phyloP scores from a whole-genome alignment of 495 filamentous ascomycete genomes.

The Penicillium malachiteum region DNA sequence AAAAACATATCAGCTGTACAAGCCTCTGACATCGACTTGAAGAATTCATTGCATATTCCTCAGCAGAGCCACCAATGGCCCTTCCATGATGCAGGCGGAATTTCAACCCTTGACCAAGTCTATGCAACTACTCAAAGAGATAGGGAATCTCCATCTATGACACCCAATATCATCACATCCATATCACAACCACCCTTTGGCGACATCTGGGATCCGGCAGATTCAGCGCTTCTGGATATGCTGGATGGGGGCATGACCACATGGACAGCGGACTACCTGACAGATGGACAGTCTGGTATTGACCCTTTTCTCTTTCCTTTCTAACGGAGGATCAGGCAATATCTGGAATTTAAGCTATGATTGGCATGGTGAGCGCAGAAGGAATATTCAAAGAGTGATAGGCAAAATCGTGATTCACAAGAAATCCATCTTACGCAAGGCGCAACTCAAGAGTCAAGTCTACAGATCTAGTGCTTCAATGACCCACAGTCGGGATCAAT shows the following conservation, averaged over 20 bases:
- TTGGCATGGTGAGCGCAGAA: not conserved
- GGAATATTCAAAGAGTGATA: not conserved
- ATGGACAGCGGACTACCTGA: conserved; percentile 23
- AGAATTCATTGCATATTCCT: too few species aligned
- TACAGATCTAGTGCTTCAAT: too few species aligned
- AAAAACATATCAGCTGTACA: too few species aligned
- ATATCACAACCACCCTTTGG: not conserved
- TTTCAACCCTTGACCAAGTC: not conserved
- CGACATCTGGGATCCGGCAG: conserved; percentile 14
- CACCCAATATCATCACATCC: not conserved
- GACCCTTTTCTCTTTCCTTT: conserved; percentile 23
- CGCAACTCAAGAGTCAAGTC: too few species aligned
- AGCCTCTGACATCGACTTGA: too few species aligned
- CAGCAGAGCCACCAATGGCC: too few species aligned
- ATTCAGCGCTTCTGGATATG: conserved; percentile 19
- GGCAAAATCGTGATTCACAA: too few species aligned
- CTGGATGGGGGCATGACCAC: conserved; percentile 14
- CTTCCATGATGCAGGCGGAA: not conserved
- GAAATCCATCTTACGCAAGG: too few species aligned
- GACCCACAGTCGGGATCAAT: too few species aligned
- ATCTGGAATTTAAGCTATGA: not conserved
- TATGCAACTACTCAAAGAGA: not conserved
- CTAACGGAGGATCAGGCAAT: not conserved
- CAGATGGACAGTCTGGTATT: conserved; percentile 20
- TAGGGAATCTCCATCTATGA: not conserved